Evolutionary conservation across 345 rosid species (phyloP), one percentile per base, ranked within the genome.

Genomic region (Ricinus communis): DNA sequence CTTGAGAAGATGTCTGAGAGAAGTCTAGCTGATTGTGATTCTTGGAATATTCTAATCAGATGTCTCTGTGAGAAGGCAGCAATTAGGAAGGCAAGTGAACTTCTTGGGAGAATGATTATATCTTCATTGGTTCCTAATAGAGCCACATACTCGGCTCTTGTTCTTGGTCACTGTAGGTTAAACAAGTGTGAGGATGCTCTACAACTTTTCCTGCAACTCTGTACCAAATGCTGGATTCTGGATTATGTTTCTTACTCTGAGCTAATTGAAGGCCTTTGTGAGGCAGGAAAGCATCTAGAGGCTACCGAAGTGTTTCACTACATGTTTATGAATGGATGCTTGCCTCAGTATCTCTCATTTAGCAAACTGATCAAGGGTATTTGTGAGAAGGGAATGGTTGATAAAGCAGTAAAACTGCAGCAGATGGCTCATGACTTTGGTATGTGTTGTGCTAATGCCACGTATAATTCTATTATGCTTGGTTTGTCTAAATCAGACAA

Each of bases 11-110:
- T 87, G 85, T 79, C 62, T 19, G 63, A 74, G 64, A 73, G 70
- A 40, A 75, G 71, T 46, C 75, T 83, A 53, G 76, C 76, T 57
- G 84, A 87, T 55, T 66, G 84, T 55, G 70, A 78, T 71, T 85
- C 87, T 57, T 84, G 90, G 86, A 84, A 84, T 74, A 72, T 79
- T 79, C 74, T 69, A 27, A 76, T 86, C 71, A 75, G 85, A 57
- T 84, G 86, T 82, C 79, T 82, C 53, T 86, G 83, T 65, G 81
- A 82, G 71, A 75, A 81, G 45, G 54, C 25, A 30, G 63, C 63
- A 25, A 69, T 81, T 41, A 69, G 70, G 66, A 82, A 82, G 62
- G 82, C 82, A 27, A 65, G 71, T 38, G 86, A 81, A 74, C 68
- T 84, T 77, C 82, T 86, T 3, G 82, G 82, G 36, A 84, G 84